phyloP scores from a whole-genome alignment of 306 rosid genomes.

The Cotoneaster glaucophyllus region DNA sequence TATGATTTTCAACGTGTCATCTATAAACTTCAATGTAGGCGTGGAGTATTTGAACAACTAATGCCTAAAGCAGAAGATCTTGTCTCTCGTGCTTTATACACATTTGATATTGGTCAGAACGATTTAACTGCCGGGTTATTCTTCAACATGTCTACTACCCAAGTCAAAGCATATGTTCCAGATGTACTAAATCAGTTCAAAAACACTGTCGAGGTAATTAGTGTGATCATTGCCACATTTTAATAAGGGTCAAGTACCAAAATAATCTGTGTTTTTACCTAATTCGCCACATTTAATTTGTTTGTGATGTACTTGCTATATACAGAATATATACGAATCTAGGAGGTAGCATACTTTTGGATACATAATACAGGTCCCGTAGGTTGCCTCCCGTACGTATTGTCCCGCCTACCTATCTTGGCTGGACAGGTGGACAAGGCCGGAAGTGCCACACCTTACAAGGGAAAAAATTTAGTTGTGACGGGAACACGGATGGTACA shows the following conservation, averaged over 20 bases:
- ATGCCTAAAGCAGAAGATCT: constrained; percentile 23
- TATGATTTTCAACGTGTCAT: too few relatives aligned
- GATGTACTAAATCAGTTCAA: constrained; percentile 45
- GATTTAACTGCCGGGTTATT: constrained; percentile 41
- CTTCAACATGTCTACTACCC: constrained; percentile 28
- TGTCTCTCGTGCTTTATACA: constrained; percentile 21
- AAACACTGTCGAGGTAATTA: constrained; percentile 31
- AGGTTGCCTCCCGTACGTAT: constrained; percentile 46
- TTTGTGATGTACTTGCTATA: background rate
- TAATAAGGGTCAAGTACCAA: background rate
- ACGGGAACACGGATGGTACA: too few relatives aligned
- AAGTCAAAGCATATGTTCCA: constrained; percentile 40
- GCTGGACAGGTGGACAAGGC: constrained; percentile 19
- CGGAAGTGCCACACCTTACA: constrained; percentile 47
- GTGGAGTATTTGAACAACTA: constrained; percentile 23
- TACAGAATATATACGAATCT: constrained; percentile 35
- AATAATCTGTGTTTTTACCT: too few relatives aligned
- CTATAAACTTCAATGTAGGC: constrained; percentile 2
- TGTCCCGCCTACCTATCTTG: constrained; percentile 24
- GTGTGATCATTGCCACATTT: background rate
- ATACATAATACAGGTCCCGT: constrained; percentile 72
- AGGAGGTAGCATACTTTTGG: constrained; percentile 64
- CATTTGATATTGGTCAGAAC: constrained; percentile 41
- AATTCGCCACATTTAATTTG: background rate
- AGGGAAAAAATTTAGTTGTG: too few relatives aligned